Evolutionary conservation across 345 rosid genomes (phyloP).

Genomic region (Syzygium aqueum): DNA sequence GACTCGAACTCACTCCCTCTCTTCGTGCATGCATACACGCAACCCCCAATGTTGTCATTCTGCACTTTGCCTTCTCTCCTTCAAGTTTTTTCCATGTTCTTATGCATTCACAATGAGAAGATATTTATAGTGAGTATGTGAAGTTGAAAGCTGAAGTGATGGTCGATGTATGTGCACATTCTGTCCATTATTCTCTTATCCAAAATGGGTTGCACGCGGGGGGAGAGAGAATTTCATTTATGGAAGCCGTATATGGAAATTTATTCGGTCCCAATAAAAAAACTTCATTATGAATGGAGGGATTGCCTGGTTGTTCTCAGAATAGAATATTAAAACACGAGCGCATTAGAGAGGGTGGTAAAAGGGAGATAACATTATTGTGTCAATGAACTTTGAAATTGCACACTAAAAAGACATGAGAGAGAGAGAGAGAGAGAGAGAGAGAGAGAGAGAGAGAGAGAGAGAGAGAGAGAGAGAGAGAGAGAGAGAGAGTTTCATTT

Average conservation of each 20-base stretch:
- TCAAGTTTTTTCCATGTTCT: background rate
- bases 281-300: background rate
- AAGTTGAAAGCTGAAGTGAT: background rate
- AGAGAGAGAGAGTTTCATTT: background rate
- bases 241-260: background rate
- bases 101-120: background rate
- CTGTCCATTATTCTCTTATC: background rate
- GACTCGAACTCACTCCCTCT: conserved; percentile 11
- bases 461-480: background rate
- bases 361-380: background rate
- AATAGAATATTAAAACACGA: background rate
- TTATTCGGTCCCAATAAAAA: background rate
- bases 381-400: background rate
- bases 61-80: background rate
- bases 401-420: background rate
- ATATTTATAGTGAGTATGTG: background rate
- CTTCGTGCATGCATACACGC: background rate
- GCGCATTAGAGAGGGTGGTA: background rate
- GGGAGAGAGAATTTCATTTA: background rate
- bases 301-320: background rate
- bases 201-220: background rate
- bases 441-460: background rate
- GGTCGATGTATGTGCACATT: background rate
- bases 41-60: background rate
- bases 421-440: no score